phyloP scores from a whole-genome alignment of 495 filamentous ascomycete species.

The Talaromyces stipitatus region DNA sequence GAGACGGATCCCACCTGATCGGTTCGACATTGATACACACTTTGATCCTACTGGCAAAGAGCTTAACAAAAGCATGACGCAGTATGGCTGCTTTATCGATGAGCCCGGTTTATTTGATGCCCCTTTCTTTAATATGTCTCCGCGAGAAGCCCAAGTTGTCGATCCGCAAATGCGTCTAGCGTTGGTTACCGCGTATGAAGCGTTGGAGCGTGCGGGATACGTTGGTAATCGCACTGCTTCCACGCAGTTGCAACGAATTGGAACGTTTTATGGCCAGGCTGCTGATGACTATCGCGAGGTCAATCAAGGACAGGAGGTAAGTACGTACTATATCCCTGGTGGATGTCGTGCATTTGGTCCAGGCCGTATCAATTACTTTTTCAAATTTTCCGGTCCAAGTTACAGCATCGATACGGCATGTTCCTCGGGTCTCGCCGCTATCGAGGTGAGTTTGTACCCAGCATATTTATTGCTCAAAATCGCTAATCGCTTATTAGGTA shows the following conservation, averaged over 20 bases:
- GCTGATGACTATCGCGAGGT: constrained; percentile 24
- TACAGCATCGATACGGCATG: constrained; percentile 74
- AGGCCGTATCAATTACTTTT: constrained; percentile 53
- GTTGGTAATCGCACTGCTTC: constrained; percentile 16
- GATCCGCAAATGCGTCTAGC: constrained; percentile 27
- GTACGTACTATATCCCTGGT: constrained; percentile 20
- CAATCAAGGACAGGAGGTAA: constrained; percentile 18
- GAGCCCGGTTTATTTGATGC: constrained; percentile 24
- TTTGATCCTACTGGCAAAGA: constrained; percentile 32
- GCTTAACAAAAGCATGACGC: constrained; percentile 22
- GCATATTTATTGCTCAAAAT: constrained; percentile 28
- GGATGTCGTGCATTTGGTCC: constrained; percentile 21
- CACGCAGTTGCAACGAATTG: constrained; percentile 16
- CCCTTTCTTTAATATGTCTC: constrained; percentile 26
- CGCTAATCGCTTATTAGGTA: constrained; percentile 32
- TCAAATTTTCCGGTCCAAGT: constrained; percentile 66
- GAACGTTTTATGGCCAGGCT: constrained; percentile 26
- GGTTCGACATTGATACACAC: constrained; percentile 37
- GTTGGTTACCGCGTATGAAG: constrained; percentile 30
- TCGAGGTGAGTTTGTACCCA: not conserved
- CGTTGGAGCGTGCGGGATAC: constrained; percentile 25
- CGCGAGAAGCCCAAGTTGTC: constrained; percentile 17
- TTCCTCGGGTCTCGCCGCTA: constrained; percentile 38
- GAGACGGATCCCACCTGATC: constrained; percentile 26
- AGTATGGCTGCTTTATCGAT: constrained; percentile 29